Evolutionary conservation across 2,329 filamentous ascomycete genomes (phyloP).

Genomic region (Aphanoascus verrucosus): DNA sequence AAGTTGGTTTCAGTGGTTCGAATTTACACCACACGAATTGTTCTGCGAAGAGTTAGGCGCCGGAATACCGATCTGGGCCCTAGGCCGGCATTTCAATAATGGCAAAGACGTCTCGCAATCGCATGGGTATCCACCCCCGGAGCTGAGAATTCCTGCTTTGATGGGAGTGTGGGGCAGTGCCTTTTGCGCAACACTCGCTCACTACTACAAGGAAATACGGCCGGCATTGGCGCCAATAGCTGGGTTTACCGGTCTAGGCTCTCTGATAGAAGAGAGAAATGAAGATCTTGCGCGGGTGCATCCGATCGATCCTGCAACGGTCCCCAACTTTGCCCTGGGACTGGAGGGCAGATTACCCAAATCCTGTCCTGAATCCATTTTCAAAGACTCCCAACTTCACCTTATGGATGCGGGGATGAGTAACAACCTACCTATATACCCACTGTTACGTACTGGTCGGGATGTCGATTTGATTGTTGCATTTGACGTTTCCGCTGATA

Average conservation of each 20-base stretch:
- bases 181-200: constrained; percentile 88
- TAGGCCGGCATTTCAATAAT: constrained; percentile 69
- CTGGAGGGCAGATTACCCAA: constrained; percentile 65
- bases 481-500: constrained; percentile 90
- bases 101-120: constrained; percentile 58
- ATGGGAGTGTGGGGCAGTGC: constrained; percentile 95
- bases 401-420: constrained; percentile 98
- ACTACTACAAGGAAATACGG: constrained; percentile 92
- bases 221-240: constrained; percentile 65
- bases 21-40: constrained; percentile 88
- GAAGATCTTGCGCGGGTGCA: constrained; percentile 84
- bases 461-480: constrained; percentile 83
- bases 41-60: constrained; percentile 87
- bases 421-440: constrained; percentile 94
- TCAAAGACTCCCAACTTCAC: constrained; percentile 59
- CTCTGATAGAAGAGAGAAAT: constrained; percentile 69
- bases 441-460: constrained; percentile 74
- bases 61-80: constrained; percentile 88
- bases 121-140: constrained; percentile 62
- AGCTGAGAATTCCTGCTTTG: constrained; percentile 70
- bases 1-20: constrained; percentile 97
- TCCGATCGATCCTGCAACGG: constrained; percentile 79
- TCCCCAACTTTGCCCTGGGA: constrained; percentile 80
- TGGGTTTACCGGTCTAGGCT: constrained; percentile 67
- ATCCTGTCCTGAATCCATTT: constrained; percentile 68